A percentile compares a stretch with the other conserved stretches of the same genome.
phyloP scores from a whole-genome alignment of 2,329 filamentous ascomycete genomes.

The Neospermospora avenae region DNA sequence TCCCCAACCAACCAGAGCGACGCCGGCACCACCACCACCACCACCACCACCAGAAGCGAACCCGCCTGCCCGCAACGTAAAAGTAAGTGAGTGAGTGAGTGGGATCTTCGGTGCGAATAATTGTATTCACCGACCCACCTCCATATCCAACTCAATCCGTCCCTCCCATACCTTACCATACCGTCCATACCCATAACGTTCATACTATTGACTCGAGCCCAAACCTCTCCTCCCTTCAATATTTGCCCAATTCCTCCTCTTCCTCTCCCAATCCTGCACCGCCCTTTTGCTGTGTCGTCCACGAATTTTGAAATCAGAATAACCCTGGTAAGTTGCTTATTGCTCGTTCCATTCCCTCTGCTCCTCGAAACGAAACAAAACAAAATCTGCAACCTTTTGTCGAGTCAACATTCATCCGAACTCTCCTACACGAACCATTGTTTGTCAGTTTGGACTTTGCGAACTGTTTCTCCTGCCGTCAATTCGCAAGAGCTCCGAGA shows the following conservation, averaged over 20 bases:
- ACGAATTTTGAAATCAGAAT: constrained; percentile 7
- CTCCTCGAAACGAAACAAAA: neutral
- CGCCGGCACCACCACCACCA: neutral
- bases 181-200: neutral
- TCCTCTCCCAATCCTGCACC: neutral
- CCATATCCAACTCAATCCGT: neutral
- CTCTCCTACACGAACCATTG: neutral
- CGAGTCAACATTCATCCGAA: constrained; percentile 1
- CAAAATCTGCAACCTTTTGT: neutral
- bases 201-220: neutral
- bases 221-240: neutral
- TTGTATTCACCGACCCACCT: constrained; percentile 7
- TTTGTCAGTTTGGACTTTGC: neutral
- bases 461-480: neutral
- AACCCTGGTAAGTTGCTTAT: constrained; percentile 14
- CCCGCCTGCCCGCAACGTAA: too few species aligned
- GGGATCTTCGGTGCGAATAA: constrained; percentile 1
- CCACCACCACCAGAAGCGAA: neutral
- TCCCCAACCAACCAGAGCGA: neutral
- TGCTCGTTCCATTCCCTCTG: neutral
- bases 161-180: neutral
- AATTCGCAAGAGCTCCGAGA: constrained; percentile 2
- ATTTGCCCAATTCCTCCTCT: neutral
- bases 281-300: neutral
- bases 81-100: neutral